Percentiles rank a stretch among this genome's conserved stretches.
phyloP scores from a whole-genome alignment of 116 monocot species.

The Papilionanthe hybrid region DNA sequence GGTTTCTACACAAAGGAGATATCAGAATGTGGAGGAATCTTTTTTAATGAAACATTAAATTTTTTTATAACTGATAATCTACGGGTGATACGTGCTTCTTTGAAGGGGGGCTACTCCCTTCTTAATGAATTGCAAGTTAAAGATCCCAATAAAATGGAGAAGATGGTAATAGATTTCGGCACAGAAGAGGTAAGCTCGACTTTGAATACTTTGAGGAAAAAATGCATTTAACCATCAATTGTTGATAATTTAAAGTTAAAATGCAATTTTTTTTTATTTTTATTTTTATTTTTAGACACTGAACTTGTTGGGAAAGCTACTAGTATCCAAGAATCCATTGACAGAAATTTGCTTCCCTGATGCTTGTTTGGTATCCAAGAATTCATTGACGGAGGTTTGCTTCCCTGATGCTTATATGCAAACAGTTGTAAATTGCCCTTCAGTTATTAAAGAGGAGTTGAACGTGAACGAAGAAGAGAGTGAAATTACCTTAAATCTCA shows the following conservation, averaged over 20 bases:
- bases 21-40: background rate
- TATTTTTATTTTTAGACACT: background rate
- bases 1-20: fast-evolving
- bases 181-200: background rate
- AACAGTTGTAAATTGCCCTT: background rate
- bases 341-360: background rate
- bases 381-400: background rate
- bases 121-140: background rate
- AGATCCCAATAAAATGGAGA: background rate
- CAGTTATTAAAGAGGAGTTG: background rate
- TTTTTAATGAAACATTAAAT: background rate
- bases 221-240: background rate
- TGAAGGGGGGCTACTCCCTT: background rate
- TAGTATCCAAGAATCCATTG: slow-evolving; percentile 13
- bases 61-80: slow-evolving; percentile 5
- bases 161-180: background rate
- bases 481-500: slow-evolving; percentile 1
- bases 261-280: no score
- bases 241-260: background rate
- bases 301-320: background rate
- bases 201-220: background rate
- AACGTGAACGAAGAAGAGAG: background rate
- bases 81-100: background rate
- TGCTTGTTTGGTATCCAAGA: no score
- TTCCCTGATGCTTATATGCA: background rate